Percentiles rank a stretch among this genome's conserved stretches.
Evolutionary conservation across 192 early-diverging fungal genomes (phyloP).

Genomic region (Coemansia sp.): DNA sequence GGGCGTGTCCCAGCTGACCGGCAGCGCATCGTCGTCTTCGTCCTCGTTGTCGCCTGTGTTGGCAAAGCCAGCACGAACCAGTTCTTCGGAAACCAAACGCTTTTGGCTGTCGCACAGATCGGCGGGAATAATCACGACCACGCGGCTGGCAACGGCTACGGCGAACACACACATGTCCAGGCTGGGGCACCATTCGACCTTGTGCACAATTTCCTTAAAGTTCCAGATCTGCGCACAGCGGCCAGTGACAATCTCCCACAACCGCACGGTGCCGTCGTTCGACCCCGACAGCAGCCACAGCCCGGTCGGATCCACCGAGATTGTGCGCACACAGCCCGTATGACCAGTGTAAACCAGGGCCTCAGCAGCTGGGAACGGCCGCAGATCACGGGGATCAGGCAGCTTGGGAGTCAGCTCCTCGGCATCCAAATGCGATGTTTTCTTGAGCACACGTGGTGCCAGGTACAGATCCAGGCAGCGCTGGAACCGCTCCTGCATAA

Average conservation of each 20-base stretch:
- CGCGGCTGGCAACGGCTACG: conserved; percentile 63
- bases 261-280: conserved; percentile 83
- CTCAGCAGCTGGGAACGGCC: conserved; percentile 85
- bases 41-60: conserved; percentile 18
- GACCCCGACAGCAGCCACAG: conserved; percentile 85
- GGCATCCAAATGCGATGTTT: conserved; percentile 83
- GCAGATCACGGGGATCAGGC: conserved; percentile 90
- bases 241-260: conserved; percentile 92
- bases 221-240: conserved; percentile 79
- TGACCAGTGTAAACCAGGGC: conserved; percentile 83
- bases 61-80: conserved; percentile 41
- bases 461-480: conserved; percentile 96
- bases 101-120: conserved; percentile 48
- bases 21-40: conserved; percentile 28
- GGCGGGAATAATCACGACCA: conserved; percentile 57
- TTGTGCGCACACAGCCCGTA: conserved; percentile 71
- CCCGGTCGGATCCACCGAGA: conserved; percentile 92
- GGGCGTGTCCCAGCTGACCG: conserved; percentile 58
- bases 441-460: conserved; percentile 85
- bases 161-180: conserved; percentile 74
- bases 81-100: conserved; percentile 38
- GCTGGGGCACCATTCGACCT: conserved; percentile 90
- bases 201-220: conserved; percentile 66
- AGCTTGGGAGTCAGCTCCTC: conserved; percentile 94
- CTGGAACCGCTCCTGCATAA: conserved; percentile 94